Base-by-base conservation (phyloP, 148 eudicot species). In the Salicornia ramosissima region DNA sequence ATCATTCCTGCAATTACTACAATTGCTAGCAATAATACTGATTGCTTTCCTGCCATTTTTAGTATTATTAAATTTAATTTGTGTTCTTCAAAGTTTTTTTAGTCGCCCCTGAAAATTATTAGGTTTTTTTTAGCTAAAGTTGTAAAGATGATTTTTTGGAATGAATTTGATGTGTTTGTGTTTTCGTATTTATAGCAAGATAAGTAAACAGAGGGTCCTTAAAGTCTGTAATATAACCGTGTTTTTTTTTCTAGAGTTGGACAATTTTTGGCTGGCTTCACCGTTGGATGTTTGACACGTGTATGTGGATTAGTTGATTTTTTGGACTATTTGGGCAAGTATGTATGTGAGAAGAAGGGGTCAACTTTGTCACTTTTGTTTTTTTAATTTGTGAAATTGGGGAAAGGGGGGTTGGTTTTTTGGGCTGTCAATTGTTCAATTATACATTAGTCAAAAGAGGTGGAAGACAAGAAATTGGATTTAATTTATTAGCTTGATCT, bases 31-130 rank as follows among this genome's bases (percentile, higher is more conserved):
- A 72, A 13, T 72, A 67, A 7, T 11, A 49, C 54, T 19, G 54
- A 5, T 25, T 61, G 43, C 10, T 68, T 68, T 62, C 80, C 74
- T 78, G 73, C 77, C 81, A 74, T 78, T 46, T 65, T 36, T 22
- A 0, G 10, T 13, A 25, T n/a, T n/a, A 3, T 0, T n/a, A 8
- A 21, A 6, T 28, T 5, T 16, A 26, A 3, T 22, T 10, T 28
- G 33, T 34, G 51, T 47, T 65, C 46, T 63, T 46, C 52, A 9
- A 14, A 1, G 52, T 10, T 19, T 21, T 7, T 22, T 4, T 12
- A 26, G 55, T 42, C 63, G 68, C 75, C 75, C 75, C 75, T 50
- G 21, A n/a, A 28, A 39, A 28, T 3, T 45, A 15, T 3, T 52
- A 1, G 18, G 1, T 40, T 65, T 42, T 21, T 28, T 34, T 19